Percentiles rank a stretch among this genome's conserved stretches.
These are phyloP conservation scores for Urtica urens DNA, from an alignment of 306 rosid genomes.

Conservation along the genomic window DNA sequence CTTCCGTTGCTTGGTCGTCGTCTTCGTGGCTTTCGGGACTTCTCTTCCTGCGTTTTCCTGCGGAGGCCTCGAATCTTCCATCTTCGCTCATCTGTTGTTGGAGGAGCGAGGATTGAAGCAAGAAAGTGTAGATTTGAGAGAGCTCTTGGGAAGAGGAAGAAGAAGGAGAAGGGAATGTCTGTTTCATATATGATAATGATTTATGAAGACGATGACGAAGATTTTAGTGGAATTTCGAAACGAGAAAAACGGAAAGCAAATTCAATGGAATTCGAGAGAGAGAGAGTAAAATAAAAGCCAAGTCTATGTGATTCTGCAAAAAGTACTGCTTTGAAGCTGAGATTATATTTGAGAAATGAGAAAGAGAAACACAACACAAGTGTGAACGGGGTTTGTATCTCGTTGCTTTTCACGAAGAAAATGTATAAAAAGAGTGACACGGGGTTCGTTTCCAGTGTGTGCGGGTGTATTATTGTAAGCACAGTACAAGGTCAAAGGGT, in stretches of 20 bases:
- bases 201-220: background rate
- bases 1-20: constrained; percentile 13
- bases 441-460: background rate
- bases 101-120: constrained; percentile 7
- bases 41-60: background rate
- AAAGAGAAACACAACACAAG: constrained; percentile 7
- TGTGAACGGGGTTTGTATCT: constrained; percentile 31
- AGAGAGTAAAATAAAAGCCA: background rate
- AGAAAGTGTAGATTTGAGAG: constrained; percentile 6
- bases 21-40: background rate
- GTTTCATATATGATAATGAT: constrained; percentile 6
- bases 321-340: too few relatives aligned
- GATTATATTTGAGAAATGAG: constrained; percentile 26
- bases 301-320: background rate
- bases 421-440: background rate
- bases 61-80: background rate
- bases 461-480: background rate
- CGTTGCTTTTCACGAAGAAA: too few relatives aligned
- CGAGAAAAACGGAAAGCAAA: background rate
- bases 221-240: background rate
- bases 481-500: too few relatives aligned
- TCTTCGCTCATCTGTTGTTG: constrained; percentile 33
- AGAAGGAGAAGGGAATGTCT: background rate
- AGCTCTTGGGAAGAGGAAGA: constrained; percentile 3
- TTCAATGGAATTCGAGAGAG: background rate